phyloP scores from a whole-genome alignment of 805 yeast genomes.

The Cyberlindnera bimundalis region DNA sequence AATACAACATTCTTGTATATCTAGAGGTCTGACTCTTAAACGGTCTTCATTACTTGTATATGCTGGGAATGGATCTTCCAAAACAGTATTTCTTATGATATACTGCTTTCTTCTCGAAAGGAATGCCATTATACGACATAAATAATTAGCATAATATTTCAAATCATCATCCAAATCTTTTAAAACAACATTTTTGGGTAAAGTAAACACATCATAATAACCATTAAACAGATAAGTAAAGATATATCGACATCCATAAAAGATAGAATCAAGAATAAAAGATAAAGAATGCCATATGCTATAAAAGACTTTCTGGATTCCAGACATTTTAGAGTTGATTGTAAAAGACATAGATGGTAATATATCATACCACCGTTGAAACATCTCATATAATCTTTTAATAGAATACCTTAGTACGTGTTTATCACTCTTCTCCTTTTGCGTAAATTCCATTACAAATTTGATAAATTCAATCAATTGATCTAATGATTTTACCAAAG shows the following conservation, averaged over 20 bases:
- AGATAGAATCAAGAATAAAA: slow-evolving; percentile 16
- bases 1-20: slow-evolving; percentile 23
- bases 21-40: slow-evolving; percentile 19
- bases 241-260: slow-evolving; percentile 20
- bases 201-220: slow-evolving; percentile 13
- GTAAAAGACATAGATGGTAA: slow-evolving; percentile 20
- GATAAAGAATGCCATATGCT: slow-evolving; percentile 18
- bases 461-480: slow-evolving; percentile 11
- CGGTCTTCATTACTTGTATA: slow-evolving; percentile 14
- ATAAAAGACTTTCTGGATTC: slow-evolving; percentile 17
- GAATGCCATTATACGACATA: slow-evolving; percentile 22
- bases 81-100: slow-evolving; percentile 16
- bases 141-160: slow-evolving; percentile 17
- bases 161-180: slow-evolving; percentile 10
- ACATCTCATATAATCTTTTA: slow-evolving; percentile 11
- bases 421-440: slow-evolving; percentile 7
- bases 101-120: slow-evolving; percentile 20
- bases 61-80: slow-evolving; percentile 23
- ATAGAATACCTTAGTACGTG: slow-evolving; percentile 22
- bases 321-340: slow-evolving; percentile 11
- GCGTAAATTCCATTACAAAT: slow-evolving; percentile 9
- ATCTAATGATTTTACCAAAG: slow-evolving; percentile 5
- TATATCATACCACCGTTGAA: slow-evolving; percentile 17
- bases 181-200: slow-evolving; percentile 11
- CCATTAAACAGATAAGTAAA: slow-evolving; percentile 25